These are phyloP conservation scores for Neoboletus subvelutipes DNA, from an alignment of 768 basidiomycete species.

Conservation along the genomic window DNA sequence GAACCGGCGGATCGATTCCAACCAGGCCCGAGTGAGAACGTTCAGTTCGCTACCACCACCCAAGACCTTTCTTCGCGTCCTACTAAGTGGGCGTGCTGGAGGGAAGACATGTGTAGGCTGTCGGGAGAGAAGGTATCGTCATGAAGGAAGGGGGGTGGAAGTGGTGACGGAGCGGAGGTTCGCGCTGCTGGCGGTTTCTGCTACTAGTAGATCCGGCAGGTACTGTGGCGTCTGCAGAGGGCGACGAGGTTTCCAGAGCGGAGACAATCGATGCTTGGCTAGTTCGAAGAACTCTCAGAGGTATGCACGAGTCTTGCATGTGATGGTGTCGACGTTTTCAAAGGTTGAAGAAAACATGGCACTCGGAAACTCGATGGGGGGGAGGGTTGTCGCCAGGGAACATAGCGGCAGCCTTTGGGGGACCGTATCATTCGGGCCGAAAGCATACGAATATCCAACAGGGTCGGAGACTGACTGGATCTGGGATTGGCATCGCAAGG, in stretches of 20 bases:
- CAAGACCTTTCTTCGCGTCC: slow-evolving; percentile 14
- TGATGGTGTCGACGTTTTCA: slow-evolving; percentile 4
- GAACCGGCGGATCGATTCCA: too few species aligned
- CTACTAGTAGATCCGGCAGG: neutral
- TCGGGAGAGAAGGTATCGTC: neutral
- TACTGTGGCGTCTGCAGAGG: neutral
- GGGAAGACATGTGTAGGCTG: slow-evolving; percentile 12
- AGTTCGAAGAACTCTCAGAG: too few species aligned
- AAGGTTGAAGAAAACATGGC: neutral
- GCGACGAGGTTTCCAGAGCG: neutral
- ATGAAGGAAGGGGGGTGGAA: neutral
- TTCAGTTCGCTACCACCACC: slow-evolving; percentile 4
- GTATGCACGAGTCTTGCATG: neutral
- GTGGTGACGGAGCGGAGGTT: neutral
- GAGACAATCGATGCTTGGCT: too few species aligned
- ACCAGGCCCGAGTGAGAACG: neutral
- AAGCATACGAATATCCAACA: too few species aligned
- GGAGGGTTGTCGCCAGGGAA: slow-evolving; percentile 1
- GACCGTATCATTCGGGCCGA: neutral
- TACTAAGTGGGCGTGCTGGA: slow-evolving; percentile 17
- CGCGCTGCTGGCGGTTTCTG: neutral
- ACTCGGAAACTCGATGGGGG: neutral
- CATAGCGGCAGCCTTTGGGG: neutral
- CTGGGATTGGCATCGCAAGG: neutral
- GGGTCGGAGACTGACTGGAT: neutral